Percentiles rank a stretch among this genome's conserved stretches.
These are phyloP conservation scores for Penicillium fuscoglaucum DNA, from an alignment of 2,329 filamentous ascomycete genomes.

Conservation along the genomic window DNA sequence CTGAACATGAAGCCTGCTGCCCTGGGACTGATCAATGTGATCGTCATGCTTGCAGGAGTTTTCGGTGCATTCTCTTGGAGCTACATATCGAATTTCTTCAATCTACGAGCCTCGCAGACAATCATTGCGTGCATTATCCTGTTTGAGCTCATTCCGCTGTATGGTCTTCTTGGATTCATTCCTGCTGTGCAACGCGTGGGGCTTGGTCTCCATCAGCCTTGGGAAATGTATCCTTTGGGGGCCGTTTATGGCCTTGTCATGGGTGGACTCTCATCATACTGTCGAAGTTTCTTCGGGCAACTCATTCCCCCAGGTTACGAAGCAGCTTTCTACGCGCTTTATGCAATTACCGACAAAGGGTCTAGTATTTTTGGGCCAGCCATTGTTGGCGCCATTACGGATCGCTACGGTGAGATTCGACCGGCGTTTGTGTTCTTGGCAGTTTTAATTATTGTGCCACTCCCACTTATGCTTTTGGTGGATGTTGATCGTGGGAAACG, in stretches of 20 bases:
- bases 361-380: slow-evolving; percentile 91
- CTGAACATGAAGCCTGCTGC: slow-evolving; percentile 86
- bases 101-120: slow-evolving; percentile 76
- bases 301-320: slow-evolving; percentile 92
- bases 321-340: slow-evolving; percentile 93
- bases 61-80: slow-evolving; percentile 89
- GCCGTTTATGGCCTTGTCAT: slow-evolving; percentile 91
- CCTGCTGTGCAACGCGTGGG: slow-evolving; percentile 74
- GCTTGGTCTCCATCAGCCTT: slow-evolving; percentile 85
- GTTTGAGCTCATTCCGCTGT: slow-evolving; percentile 90
- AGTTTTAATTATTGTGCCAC: slow-evolving; percentile 76
- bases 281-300: slow-evolving; percentile 87
- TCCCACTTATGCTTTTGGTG: slow-evolving; percentile 80
- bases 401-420: slow-evolving; percentile 75
- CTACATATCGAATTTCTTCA: slow-evolving; percentile 68
- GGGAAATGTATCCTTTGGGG: slow-evolving; percentile 95
- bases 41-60: slow-evolving; percentile 80
- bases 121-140: slow-evolving; percentile 88
- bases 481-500: slow-evolving; percentile 76
- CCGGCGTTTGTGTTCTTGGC: slow-evolving; percentile 93
- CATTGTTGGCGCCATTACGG: slow-evolving; percentile 90
- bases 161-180: slow-evolving; percentile 84
- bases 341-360: slow-evolving; percentile 96
- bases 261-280: slow-evolving; percentile 89
- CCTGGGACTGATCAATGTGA: slow-evolving; percentile 88